Evolutionary conservation across 2,329 filamentous ascomycete genomes (phyloP).

Genomic region (Trichoderma breve): DNA sequence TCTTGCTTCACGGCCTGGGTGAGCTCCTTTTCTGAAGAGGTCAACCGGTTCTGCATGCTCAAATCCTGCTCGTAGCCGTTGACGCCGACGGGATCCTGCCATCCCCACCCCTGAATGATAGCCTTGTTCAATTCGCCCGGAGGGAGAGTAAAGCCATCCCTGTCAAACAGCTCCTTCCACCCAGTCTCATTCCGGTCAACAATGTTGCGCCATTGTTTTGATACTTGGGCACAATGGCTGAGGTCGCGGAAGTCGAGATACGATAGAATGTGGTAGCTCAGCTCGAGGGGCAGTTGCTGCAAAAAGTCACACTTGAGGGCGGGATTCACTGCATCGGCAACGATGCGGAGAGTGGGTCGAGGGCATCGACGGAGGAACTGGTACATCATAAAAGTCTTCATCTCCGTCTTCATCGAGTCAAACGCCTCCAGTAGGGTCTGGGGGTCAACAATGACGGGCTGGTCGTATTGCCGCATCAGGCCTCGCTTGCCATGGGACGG

Average conservation of each 20-base stretch:
- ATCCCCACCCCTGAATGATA: conserved; percentile 91
- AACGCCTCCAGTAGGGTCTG: conserved; percentile 84
- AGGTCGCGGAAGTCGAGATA: conserved; percentile 84
- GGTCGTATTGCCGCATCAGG: not conserved
- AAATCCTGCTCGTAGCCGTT: conserved; percentile 80
- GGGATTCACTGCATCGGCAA: conserved; percentile 89
- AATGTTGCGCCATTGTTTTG: conserved; percentile 87
- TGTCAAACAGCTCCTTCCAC: conserved; percentile 90
- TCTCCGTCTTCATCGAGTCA: conserved; percentile 82
- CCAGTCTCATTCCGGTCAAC: conserved; percentile 91
- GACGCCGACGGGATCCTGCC: conserved; percentile 79
- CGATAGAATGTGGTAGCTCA: conserved; percentile 82
- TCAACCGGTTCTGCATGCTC: conserved; percentile 55
- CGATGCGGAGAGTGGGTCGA: conserved; percentile 82
- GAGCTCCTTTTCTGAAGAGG: conserved; percentile 53
- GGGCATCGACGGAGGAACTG: conserved; percentile 87
- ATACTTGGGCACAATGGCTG: conserved; percentile 88
- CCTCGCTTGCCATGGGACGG: conserved; percentile 21
- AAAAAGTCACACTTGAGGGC: conserved; percentile 94
- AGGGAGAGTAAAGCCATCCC: conserved; percentile 75
- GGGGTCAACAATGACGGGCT: conserved; percentile 66
- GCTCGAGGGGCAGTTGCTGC: conserved; percentile 75
- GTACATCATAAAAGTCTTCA: conserved; percentile 97
- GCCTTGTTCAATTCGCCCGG: conserved; percentile 81
- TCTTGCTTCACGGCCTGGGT: conserved; percentile 44